These are phyloP conservation scores for Panus rudis DNA, from an alignment of 768 basidiomycete genomes.

Conservation along the genomic window DNA sequence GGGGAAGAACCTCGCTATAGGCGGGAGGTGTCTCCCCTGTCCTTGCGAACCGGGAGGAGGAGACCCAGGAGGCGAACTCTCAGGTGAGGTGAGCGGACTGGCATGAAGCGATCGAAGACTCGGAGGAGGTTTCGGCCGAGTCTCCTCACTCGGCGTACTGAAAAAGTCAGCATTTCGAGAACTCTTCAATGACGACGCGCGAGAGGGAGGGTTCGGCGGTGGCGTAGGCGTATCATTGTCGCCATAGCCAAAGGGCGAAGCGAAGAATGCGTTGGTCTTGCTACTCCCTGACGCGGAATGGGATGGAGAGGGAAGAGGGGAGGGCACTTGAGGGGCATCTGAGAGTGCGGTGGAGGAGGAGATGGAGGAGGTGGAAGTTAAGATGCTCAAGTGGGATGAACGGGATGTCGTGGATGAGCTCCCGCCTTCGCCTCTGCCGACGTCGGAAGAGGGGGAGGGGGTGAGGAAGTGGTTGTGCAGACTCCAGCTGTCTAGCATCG, in stretches of 20 bases:
- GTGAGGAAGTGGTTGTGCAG: slow-evolving; percentile 9
- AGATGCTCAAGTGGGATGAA: slow-evolving; percentile 20
- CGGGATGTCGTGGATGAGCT: slow-evolving; percentile 16
- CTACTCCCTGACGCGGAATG: slow-evolving; percentile 16
- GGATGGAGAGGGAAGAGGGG: slow-evolving; percentile 20
- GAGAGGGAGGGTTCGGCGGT: slow-evolving; percentile 25
- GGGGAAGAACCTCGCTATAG: slow-evolving; percentile 29
- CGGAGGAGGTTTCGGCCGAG: slow-evolving; percentile 17
- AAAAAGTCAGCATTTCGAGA: slow-evolving; percentile 23
- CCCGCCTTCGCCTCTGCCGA: too few species aligned
- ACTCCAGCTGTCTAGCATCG: slow-evolving; percentile 21
- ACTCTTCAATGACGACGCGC: slow-evolving; percentile 31
- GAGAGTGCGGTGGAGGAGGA: slow-evolving; percentile 15
- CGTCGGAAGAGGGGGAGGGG: slow-evolving; percentile 15
- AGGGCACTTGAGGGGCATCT: slow-evolving; percentile 5
- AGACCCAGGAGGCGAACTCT: slow-evolving; percentile 13
- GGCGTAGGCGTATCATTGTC: slow-evolving; percentile 14
- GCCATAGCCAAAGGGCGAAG: slow-evolving; percentile 34
- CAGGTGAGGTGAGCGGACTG: slow-evolving; percentile 14
- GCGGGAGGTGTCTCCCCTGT: slow-evolving; percentile 19
- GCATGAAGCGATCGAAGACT: slow-evolving; percentile 19
- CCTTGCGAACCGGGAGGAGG: slow-evolving; percentile 17
- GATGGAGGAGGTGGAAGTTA: slow-evolving; percentile 12
- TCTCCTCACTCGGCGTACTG: slow-evolving; percentile 9
- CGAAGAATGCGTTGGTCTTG: slow-evolving; percentile 27